Evolutionary conservation across 176 grass and related monocot species (phyloP), one percentile per base, ranked within the genome.

Genomic region (Triticum dicoccoides): DNA sequence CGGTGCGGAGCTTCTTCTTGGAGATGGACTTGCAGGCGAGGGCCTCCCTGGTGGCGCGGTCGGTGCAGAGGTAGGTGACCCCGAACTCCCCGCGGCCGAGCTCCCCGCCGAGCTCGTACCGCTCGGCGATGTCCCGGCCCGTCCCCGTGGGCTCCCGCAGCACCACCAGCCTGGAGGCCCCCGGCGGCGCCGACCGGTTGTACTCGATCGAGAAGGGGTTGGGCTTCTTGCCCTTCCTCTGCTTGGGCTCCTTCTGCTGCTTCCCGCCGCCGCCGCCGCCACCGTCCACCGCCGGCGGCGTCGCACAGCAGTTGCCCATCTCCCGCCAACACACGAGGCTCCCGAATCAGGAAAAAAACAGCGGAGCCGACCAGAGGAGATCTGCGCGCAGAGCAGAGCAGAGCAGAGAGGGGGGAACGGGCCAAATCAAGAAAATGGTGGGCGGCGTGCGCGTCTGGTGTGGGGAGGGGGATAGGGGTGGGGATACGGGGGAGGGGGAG

Each of bases 41-140:
- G 32, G 85, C 75, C 4, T 86, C 77, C 61, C 90, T 32, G 0
- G 90, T 83, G 17, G 27, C 77, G 21, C 83, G 78, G 79, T 91
- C 95, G 3, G 90, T 97, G 95, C 95, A 97, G 56, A 94, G 95
- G 92, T 97, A 97, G 78, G 95, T 97, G 30, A 97, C 84, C 44
- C 95, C 95, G 20, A 97, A 97, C 91, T 97, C 95, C 8, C 95
- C 95, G 11, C 95, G 90, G 8, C 95, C 95, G 54, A 97, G 88
- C 81, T 97, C 95, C 80, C 79, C 65, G 34, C 95, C 95, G 27
- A 97, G 95, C 80, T 97, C 86, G 82, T 97, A 97, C 29, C 83
- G 84, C 83, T 78, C 89, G 10, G 66, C 78, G 51, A 97, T 92
- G 73, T 94, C 92, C 58, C 90, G 90, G 13, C 92, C 88, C 6